Base-by-base conservation (phyloP, 768 basidiomycete genomes). In the Kwoniella bestiolae region DNA sequence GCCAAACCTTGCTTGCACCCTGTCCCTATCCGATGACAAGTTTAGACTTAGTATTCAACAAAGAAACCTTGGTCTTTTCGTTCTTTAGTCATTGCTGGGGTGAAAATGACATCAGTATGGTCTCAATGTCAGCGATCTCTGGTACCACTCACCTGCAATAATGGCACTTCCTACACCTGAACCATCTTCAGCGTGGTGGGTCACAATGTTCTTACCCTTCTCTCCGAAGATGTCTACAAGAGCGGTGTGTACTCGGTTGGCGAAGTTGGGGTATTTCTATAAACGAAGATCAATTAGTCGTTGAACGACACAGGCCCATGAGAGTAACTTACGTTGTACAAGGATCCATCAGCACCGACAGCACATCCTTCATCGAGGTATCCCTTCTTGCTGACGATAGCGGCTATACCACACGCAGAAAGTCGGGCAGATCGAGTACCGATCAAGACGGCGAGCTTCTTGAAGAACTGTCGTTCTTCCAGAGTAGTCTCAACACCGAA, bases 401-500 rank as follows among this genome's bases (percentile, higher is more conserved):
- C 91, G 2, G 94, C 95, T 72, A 99, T 97, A 68, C 96, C 95
- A 76, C 95, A 99, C 0, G 95, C 87, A 44, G 91, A 93, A 41
- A 98, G 82, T 21, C 95, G 85, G 11, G 95, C 96, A 0, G 95
- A 92, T 23, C 95, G 88, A 31, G 89, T 86, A 25, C 92, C 92
- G 44, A 94, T 91, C 56, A 96, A 85, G 75, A 89, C 89, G 1
- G 95, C 92, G 38, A 98, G 87, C 2, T 91, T 89, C 56, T 91
- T 88, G 90, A 99, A 95, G 85, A 99, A 98, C 77, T 95, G 91
- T 26, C 95, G 90, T 82, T 99, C 95, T 6, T 92, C 92, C 29
- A 94, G 85, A 1, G 95, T 98, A 26, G 96, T 97, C 83, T 97
- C 94, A 46, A 98, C 84, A 41, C 91, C 91, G 78, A 94, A 98